phyloP scores from a whole-genome alignment of 768 basidiomycete species.

The Botryobasidium botryosum region DNA sequence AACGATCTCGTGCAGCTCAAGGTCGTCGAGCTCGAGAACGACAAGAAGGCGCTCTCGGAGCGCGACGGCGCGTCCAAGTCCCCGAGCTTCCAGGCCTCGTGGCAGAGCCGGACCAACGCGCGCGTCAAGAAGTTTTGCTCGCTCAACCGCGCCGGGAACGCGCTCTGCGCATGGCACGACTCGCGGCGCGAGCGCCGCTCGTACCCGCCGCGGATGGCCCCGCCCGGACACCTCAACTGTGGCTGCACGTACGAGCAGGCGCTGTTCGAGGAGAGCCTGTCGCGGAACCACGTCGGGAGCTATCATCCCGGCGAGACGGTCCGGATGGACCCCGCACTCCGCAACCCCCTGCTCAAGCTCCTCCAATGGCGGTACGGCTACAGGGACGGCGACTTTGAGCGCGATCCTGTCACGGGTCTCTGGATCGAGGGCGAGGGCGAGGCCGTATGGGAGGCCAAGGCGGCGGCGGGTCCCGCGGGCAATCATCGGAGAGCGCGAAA shows the following conservation, averaged over 20 bases:
- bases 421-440: constrained; percentile 58
- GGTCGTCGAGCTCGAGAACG: constrained; percentile 29
- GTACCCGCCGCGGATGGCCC: constrained; percentile 66
- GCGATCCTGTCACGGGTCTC: constrained; percentile 40
- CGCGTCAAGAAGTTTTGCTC: constrained; percentile 60
- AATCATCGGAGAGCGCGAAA: constrained; percentile 7
- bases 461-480: not conserved
- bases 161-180: constrained; percentile 82
- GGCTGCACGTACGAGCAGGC: constrained; percentile 75
- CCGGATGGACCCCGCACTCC: constrained; percentile 75
- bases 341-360: constrained; percentile 61
- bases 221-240: constrained; percentile 62
- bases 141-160: constrained; percentile 73
- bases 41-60: not conserved
- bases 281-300: constrained; percentile 63
- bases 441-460: constrained; percentile 10
- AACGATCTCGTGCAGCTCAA: constrained; percentile 34
- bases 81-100: constrained; percentile 34
- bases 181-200: constrained; percentile 66
- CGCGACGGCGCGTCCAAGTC: not conserved
- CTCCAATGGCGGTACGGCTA: constrained; percentile 60
- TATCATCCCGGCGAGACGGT: constrained; percentile 74
- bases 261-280: constrained; percentile 69
- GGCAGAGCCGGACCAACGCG: constrained; percentile 58
- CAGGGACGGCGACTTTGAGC: constrained; percentile 74